Evolutionary conservation across 768 basidiomycete species (phyloP).

Genomic region (Rhizopogon sp.): DNA sequence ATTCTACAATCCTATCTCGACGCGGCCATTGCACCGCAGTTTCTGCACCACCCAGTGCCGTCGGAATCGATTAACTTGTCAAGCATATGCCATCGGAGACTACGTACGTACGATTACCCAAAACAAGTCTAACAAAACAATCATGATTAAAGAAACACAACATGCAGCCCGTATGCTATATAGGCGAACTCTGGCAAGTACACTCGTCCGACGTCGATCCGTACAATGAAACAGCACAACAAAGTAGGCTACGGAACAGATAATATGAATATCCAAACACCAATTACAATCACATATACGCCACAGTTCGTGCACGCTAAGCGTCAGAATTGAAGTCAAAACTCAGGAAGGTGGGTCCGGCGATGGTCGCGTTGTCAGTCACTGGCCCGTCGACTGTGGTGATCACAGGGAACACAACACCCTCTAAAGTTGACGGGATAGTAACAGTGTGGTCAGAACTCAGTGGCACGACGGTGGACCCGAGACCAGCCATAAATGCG

Average conservation of each 20-base stretch:
- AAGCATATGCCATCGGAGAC: too few relatives aligned
- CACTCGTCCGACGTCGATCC: not conserved
- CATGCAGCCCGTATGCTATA: not conserved
- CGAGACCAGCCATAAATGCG: slow-evolving; percentile 32
- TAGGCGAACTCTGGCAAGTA: not conserved
- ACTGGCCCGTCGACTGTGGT: slow-evolving; percentile 25
- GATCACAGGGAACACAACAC: slow-evolving; percentile 34
- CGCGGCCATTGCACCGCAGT: too few relatives aligned
- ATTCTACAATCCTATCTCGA: too few relatives aligned
- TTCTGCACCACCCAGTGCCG: too few relatives aligned
- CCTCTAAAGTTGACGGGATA: slow-evolving; percentile 20
- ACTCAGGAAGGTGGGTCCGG: slow-evolving; percentile 32
- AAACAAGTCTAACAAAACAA: not conserved
- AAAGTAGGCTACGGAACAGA: not conserved
- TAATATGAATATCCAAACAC: not conserved
- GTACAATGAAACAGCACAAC: not conserved
- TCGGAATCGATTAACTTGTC: too few relatives aligned
- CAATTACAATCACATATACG: not conserved
- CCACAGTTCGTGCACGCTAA: not conserved
- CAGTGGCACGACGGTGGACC: slow-evolving; percentile 26
- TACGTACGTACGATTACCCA: not conserved
- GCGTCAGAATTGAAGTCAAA: slow-evolving; percentile 20
- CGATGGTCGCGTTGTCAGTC: slow-evolving; percentile 35
- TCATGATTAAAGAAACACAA: not conserved
- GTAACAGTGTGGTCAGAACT: slow-evolving; percentile 10